Evolutionary conservation across 2,329 filamentous ascomycete species (phyloP), one percentile per base, ranked within the genome.

Genomic region (Fusarium nisikadoi): DNA sequence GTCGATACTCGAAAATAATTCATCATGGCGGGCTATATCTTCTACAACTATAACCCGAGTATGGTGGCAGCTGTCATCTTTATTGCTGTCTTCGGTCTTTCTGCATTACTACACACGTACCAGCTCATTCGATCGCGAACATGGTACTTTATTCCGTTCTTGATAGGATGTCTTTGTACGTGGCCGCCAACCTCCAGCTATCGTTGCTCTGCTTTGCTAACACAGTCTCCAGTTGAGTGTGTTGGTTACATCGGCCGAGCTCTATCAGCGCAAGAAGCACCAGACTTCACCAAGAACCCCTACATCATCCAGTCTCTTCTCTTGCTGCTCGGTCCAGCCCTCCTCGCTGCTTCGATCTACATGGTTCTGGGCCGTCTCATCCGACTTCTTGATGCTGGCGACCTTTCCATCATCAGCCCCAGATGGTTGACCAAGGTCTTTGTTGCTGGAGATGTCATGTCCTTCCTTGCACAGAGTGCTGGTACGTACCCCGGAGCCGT

Each of bases 71-170:
- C 86, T 7, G 79, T 81, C 17, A 72, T 84, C 19, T 86, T 86
- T 53, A 77, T 82, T 17, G 75, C 79, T 8, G 57, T 87, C 23
- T 84, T 87, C 70, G 76, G 77, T 3, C 12, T 73, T 25, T 80
- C 85, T 9, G 81, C 83, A 1, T 42, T 79, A 1, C 58, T 83
- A 1, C 86, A 87, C 71, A 61, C 75, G 8, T 83, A 77, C 27
- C 84, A 84, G 56, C 71, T 87, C 38, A 29, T 82, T 29, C 76
- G 78, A 25, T 78, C 80, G 6, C 79, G 83, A 57, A 85, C 85
- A 13, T 88, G 86, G 85, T 89, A 86, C 75, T 84, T 87, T 71
- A 84, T 86, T 6, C 84, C 87, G 0, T 85, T 89, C 43, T 72
- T 85, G 7, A 79, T 89, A 29, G 87, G 87, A n/a, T 85, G 85